Evolutionary conservation across 805 yeast genomes (phyloP).

Genomic region (Wickerhamiella allomyrinae): DNA sequence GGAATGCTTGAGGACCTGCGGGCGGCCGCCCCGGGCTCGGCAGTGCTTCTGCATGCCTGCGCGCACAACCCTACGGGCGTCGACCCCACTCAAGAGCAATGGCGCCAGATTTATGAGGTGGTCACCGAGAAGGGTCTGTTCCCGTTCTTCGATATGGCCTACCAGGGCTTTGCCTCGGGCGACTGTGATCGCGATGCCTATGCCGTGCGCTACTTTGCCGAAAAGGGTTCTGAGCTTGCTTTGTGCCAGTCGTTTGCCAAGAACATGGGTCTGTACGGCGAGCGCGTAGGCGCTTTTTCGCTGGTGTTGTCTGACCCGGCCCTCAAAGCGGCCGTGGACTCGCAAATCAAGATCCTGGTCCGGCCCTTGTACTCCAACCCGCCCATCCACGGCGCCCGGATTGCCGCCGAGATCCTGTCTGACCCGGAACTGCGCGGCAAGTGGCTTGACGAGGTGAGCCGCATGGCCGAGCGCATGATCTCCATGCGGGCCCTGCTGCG

Average conservation of each 20-base stretch:
- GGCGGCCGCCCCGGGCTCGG: conserved; percentile 58
- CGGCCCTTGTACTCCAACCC: conserved; percentile 87
- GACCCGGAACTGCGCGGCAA: conserved; percentile 52
- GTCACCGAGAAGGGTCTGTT: conserved; percentile 51
- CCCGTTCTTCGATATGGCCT: conserved; percentile 84
- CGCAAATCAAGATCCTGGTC: conserved; percentile 63
- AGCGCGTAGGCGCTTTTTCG: conserved; percentile 90
- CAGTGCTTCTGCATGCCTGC: conserved; percentile 80
- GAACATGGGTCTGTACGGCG: conserved; percentile 95
- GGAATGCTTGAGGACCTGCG: conserved; percentile 53
- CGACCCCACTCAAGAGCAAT: conserved; percentile 74
- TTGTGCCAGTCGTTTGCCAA: conserved; percentile 94
- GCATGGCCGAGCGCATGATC: conserved; percentile 76
- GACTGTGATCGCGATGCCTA: conserved; percentile 69
- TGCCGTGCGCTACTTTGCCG: conserved; percentile 49
- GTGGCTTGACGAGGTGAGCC: conserved; percentile 72
- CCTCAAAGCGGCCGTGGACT: conserved; percentile 34
- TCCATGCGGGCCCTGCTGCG: conserved; percentile 63
- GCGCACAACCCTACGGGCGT: conserved; percentile 98
- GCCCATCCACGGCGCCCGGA: conserved; percentile 90
- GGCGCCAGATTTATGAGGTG: conserved; percentile 56
- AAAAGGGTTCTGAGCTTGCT: conserved; percentile 42
- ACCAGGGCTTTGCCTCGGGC: conserved; percentile 95
- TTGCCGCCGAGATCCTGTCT: conserved; percentile 62
- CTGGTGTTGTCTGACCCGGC: conserved; percentile 34